phyloP scores from a whole-genome alignment of 495 filamentous ascomycete genomes.

The Penicillium cataractarum region DNA sequence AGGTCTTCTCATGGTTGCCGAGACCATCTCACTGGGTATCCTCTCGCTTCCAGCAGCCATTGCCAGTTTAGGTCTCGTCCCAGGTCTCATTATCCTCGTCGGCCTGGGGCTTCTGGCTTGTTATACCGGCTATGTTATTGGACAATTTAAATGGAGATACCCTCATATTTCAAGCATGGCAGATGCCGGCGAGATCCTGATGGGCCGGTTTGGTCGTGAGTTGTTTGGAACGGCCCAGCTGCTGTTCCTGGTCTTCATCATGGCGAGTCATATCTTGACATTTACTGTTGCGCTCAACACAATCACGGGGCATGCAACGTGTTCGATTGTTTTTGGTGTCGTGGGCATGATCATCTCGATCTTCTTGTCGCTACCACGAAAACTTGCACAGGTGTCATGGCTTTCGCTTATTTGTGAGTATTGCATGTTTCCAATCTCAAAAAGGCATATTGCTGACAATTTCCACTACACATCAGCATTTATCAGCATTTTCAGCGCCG shows the following conservation, averaged over 20 bases:
- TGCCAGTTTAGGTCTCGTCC: constrained; percentile 68
- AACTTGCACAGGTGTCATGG: constrained; percentile 62
- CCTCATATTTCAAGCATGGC: constrained; percentile 74
- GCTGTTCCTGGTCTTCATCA: constrained; percentile 73
- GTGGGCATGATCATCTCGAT: constrained; percentile 68
- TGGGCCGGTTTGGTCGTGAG: constrained; percentile 64
- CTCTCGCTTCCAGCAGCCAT: constrained; percentile 66
- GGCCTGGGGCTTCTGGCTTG: constrained; percentile 67
- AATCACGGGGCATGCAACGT: constrained; percentile 65
- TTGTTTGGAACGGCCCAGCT: constrained; percentile 64
- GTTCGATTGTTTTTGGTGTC: constrained; percentile 70
- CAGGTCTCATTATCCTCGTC: constrained; percentile 60
- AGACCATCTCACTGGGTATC: constrained; percentile 71
- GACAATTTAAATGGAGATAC: constrained; percentile 72
- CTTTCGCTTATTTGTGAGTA: constrained; percentile 64
- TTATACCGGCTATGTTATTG: constrained; percentile 78
- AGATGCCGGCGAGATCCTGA: constrained; percentile 72
- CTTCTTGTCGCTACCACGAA: constrained; percentile 66
- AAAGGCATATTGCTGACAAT: no score
- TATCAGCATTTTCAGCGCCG: constrained; percentile 66
- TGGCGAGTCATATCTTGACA: constrained; percentile 76
- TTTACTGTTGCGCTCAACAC: constrained; percentile 76
- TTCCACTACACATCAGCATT: constrained; percentile 47
- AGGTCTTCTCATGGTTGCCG: constrained; percentile 61
- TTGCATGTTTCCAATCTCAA: no score